phyloP scores from a whole-genome alignment of 192 early-diverging fungal genomes.

The Backusella parvicylindrica region DNA sequence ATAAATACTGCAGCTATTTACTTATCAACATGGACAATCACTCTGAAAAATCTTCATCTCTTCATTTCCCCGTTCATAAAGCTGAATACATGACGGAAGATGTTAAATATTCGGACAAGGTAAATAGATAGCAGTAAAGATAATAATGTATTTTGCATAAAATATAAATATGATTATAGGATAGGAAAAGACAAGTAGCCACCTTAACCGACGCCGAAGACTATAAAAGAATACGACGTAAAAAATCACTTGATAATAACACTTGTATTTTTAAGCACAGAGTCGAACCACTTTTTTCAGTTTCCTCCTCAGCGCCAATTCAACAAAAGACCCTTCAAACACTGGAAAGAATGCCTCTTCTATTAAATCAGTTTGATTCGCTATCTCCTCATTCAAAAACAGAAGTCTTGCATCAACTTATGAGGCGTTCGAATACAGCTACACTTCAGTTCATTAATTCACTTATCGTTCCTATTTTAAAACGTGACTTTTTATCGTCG shows the following conservation, averaged over 20 bases:
- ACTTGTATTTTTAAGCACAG: not conserved
- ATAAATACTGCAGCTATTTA: too few species aligned
- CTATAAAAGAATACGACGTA: not conserved
- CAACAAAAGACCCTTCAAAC: not conserved
- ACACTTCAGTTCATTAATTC: constrained; percentile 86
- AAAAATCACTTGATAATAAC: not conserved
- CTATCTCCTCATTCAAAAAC: not conserved
- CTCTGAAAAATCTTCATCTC: not conserved
- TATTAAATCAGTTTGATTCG: not conserved
- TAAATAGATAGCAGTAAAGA: not conserved
- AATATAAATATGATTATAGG: not conserved
- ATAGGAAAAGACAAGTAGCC: not conserved
- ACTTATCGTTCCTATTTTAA: constrained; percentile 79
- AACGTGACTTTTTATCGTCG: constrained; percentile 81
- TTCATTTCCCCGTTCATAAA: not conserved
- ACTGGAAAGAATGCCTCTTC: not conserved
- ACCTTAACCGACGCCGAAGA: not conserved
- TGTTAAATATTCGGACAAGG: not conserved
- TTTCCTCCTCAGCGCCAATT: not conserved
- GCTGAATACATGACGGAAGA: not conserved
- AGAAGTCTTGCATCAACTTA: not conserved
- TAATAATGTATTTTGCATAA: not conserved
- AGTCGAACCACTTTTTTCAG: not conserved
- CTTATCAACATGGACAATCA: not conserved
- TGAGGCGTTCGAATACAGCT: not conserved